Percentiles rank a stretch among this genome's conserved stretches.
phyloP scores from a whole-genome alignment of 495 filamentous ascomycete genomes.

The Neurospora discreta region DNA sequence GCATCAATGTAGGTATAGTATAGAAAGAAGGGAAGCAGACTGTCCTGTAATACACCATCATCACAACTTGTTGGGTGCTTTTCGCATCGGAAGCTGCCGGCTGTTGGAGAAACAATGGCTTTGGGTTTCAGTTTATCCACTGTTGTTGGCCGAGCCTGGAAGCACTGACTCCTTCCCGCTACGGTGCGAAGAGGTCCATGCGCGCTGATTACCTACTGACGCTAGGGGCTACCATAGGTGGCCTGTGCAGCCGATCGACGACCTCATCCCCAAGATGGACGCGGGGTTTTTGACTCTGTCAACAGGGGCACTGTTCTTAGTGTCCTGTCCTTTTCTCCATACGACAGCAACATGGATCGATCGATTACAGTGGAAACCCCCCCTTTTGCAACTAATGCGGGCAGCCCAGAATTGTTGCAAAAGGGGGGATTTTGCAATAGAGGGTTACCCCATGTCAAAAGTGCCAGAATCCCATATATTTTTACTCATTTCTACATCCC shows the following conservation, averaged over 20 bases:
- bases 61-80: background rate
- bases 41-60: background rate
- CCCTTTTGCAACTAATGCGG: no score
- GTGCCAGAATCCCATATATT: no score
- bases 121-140: background rate
- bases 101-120: background rate
- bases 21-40: background rate
- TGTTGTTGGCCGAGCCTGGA: background rate
- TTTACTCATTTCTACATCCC: no score
- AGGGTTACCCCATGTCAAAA: no score
- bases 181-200: background rate
- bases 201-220: background rate
- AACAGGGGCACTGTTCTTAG: background rate
- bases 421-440: no score
- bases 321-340: background rate
- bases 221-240: background rate
- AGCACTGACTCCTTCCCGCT: background rate
- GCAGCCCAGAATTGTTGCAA: no score
- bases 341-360: background rate
- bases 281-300: background rate
- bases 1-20: background rate
- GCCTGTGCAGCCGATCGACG: background rate
- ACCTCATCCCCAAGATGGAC: background rate
- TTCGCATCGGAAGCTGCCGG: background rate
- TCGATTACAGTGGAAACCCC: no score